phyloP scores from a whole-genome alignment of 441 rosid genomes.

The Syzygium syzygioides region DNA sequence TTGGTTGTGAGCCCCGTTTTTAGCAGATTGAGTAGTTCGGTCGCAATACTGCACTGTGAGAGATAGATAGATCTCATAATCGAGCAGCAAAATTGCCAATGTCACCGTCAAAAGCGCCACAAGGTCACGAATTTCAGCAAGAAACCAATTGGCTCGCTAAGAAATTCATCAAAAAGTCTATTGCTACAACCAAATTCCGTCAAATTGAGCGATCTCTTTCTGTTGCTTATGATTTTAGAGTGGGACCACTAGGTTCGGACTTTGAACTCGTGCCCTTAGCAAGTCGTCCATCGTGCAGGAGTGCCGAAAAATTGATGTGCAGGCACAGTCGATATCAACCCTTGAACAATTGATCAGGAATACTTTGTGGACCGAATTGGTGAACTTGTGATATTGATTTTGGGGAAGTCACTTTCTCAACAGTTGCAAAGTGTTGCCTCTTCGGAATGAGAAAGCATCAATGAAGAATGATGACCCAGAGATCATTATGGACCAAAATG shows the following conservation, averaged over 20 bases:
- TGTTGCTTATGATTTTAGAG: background rate
- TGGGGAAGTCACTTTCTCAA: background rate
- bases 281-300: background rate
- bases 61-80: background rate
- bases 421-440: background rate
- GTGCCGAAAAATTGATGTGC: background rate
- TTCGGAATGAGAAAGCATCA: background rate
- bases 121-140: background rate
- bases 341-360: background rate
- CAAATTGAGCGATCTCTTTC: background rate
- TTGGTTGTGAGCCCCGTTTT: background rate
- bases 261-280: background rate
- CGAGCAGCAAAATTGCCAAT: background rate
- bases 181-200: background rate
- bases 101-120: background rate
- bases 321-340: background rate
- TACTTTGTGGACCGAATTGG: background rate
- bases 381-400: background rate
- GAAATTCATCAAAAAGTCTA: background rate
- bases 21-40: background rate
- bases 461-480: background rate
- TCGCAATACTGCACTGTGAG: background rate
- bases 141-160: background rate
- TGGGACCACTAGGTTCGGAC: background rate
- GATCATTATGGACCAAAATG: background rate